Percentiles rank a stretch among this genome's conserved stretches.
phyloP scores from a whole-genome alignment of 306 rosid genomes.

The Nissolia schottii region DNA sequence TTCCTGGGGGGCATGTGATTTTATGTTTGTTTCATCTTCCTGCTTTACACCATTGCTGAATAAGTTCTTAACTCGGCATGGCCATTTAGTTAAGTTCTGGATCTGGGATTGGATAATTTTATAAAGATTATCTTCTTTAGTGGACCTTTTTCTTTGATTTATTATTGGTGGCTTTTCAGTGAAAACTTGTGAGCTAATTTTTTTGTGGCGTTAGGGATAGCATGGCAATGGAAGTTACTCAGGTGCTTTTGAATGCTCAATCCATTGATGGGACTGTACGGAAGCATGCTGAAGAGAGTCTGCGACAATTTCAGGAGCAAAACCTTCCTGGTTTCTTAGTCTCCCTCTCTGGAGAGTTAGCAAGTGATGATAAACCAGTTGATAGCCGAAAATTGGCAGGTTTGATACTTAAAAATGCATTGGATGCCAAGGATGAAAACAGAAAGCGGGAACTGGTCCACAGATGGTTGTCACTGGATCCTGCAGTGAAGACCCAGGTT shows the following conservation, averaged over 20 bases:
- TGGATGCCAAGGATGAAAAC: conserved; percentile 87
- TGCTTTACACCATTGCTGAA: neutral
- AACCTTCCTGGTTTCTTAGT: conserved; percentile 76
- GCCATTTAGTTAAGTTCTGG: conserved; percentile 1
- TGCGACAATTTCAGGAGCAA: conserved; percentile 90
- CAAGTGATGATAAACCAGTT: conserved; percentile 78
- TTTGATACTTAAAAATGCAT: conserved; percentile 76
- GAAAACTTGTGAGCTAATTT: neutral
- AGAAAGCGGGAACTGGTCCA: conserved; percentile 77
- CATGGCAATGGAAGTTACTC: conserved; percentile 85
- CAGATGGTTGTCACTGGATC: conserved; percentile 75
- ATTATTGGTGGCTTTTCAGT: neutral
- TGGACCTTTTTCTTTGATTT: neutral
- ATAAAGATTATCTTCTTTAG: neutral
- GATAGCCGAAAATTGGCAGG: conserved; percentile 92
- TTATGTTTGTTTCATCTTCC: neutral
- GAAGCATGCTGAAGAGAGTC: conserved; percentile 80
- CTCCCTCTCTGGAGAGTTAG: conserved; percentile 75
- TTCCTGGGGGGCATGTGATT: neutral
- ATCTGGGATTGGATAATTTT: conserved; percentile 11
- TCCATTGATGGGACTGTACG: conserved; percentile 69
- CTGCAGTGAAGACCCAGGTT: conserved; percentile 59
- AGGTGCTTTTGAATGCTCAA: conserved; percentile 78
- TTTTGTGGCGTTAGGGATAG: conserved; percentile 29
- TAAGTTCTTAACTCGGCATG: neutral